Percentiles rank a stretch among this genome's conserved stretches.
Evolutionary conservation across 2,329 filamentous ascomycete species (phyloP).

Genomic region (Fusarium sp.): DNA sequence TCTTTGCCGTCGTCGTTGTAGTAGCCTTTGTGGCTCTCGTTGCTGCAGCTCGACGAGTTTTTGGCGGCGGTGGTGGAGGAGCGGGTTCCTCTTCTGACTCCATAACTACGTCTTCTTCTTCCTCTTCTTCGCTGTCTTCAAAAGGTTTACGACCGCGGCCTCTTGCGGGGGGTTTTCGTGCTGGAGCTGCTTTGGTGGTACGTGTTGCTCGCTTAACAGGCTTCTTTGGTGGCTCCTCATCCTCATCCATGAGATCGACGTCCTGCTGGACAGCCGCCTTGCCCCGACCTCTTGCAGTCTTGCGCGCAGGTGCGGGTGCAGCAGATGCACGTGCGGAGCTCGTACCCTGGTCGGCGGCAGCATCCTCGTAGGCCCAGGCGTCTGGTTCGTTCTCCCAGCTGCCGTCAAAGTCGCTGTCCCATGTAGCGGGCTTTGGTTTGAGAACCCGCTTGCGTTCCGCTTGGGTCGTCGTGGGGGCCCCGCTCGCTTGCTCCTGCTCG

Average conservation of each 20-base stretch:
- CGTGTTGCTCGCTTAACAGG: slow-evolving; percentile 46
- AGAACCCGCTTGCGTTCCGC: slow-evolving; percentile 58
- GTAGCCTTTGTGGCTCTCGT: slow-evolving; percentile 29
- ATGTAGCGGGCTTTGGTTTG: slow-evolving; percentile 81
- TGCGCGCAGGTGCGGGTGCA: slow-evolving; percentile 13
- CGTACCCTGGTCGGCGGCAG: slow-evolving; percentile 17
- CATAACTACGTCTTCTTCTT: slow-evolving; percentile 64
- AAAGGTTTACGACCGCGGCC: slow-evolving; percentile 54
- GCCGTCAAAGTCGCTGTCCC: slow-evolving; percentile 92
- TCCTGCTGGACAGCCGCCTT: slow-evolving; percentile 38
- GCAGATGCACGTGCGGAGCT: slow-evolving; percentile 1
- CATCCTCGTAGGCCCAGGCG: slow-evolving; percentile 57
- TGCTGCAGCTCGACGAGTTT: slow-evolving; percentile 40
- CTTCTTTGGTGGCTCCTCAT: slow-evolving; percentile 52
- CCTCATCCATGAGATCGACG: slow-evolving; percentile 58
- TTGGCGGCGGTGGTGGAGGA: slow-evolving; percentile 51
- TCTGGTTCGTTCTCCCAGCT: slow-evolving; percentile 84
- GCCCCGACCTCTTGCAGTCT: slow-evolving; percentile 20
- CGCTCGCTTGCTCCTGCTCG: slow-evolving; percentile 77
- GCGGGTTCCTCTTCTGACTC: slow-evolving; percentile 63
- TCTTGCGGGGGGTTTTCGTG: slow-evolving; percentile 58
- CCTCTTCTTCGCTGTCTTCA: slow-evolving; percentile 55
- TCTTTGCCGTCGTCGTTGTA: slow-evolving; percentile 17
- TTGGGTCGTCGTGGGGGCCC: slow-evolving; percentile 60
- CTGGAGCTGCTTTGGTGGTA: slow-evolving; percentile 56